A percentile compares a stretch with the other conserved stretches of the same genome.
Conservation (phyloP, 1,284 basidiomycete genomes). For the Tilletiopsis washingtonensis region DNA sequence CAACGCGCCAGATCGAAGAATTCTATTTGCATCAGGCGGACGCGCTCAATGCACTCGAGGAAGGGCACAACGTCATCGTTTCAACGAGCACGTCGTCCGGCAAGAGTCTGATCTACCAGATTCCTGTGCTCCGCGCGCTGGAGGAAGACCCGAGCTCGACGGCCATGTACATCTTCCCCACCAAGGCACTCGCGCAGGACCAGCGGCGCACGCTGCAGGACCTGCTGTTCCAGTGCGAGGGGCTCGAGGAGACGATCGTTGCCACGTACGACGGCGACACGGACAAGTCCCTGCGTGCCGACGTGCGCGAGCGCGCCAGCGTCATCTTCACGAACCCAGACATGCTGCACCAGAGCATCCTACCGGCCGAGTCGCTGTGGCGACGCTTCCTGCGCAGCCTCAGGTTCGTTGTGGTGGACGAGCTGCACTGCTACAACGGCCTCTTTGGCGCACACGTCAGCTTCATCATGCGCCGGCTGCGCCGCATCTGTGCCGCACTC, state of each 20-base stretch:
- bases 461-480: constrained; percentile 51
- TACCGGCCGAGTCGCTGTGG: constrained; percentile 79
- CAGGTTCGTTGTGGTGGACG: constrained; percentile 73
- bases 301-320: constrained; percentile 47
- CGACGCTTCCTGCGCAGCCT: constrained; percentile 62
- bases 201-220: constrained; percentile 54
- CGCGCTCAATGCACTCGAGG: constrained; percentile 63
- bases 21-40: constrained; percentile 72
- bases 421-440: constrained; percentile 66
- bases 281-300: constrained; percentile 55
- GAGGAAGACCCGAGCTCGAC: constrained; percentile 60
- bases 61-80: constrained; percentile 68
- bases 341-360: constrained; percentile 74
- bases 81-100: constrained; percentile 85
- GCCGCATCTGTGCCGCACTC: constrained; percentile 71
- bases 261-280: constrained; percentile 86
- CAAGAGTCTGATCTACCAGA: constrained; percentile 71
- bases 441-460: constrained; percentile 40
- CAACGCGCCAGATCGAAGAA: constrained; percentile 60
- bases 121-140: constrained; percentile 65
- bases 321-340: constrained; percentile 58
- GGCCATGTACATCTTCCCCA: constrained; percentile 81
- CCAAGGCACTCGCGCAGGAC: constrained; percentile 88
- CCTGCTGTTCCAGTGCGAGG: constrained; percentile 58
- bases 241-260: constrained; percentile 59